Percentiles rank a stretch among this genome's conserved stretches.
Conservation (phyloP, 192 early-diverging fungal species). For the Coemansia sp. region DNA sequence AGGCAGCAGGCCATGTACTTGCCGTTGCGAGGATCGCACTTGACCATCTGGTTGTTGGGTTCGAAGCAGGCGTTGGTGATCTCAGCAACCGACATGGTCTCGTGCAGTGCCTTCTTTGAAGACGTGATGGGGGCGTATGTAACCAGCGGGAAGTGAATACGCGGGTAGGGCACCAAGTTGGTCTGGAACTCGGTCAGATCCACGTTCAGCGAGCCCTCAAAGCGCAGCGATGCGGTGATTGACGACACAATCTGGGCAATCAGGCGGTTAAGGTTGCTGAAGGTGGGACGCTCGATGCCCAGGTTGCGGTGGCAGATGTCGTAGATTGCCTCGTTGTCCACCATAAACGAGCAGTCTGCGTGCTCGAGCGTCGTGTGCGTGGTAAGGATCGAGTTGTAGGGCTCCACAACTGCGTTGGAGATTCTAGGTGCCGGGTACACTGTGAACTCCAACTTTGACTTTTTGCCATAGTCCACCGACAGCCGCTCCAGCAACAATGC, state of each 20-base stretch:
- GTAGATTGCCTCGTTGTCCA: slow-evolving; percentile 99
- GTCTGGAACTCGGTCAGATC: slow-evolving; percentile 99
- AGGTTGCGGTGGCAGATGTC: slow-evolving; percentile 98
- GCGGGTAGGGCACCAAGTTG: slow-evolving; percentile 99
- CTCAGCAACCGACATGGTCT: slow-evolving; percentile 91
- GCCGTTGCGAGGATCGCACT: slow-evolving; percentile 95
- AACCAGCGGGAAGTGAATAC: slow-evolving; percentile 98
- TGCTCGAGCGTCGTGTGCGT: slow-evolving; percentile 99
- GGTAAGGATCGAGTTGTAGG: slow-evolving; percentile 99
- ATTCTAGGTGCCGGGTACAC: slow-evolving; percentile 98
- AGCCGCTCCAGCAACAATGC: slow-evolving; percentile 96
- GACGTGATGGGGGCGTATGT: slow-evolving; percentile 96
- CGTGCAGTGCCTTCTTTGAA: slow-evolving; percentile 94
- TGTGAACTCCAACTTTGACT: slow-evolving; percentile 99
- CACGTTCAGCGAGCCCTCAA: slow-evolving; percentile 97
- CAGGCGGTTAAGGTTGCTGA: slow-evolving; percentile 95
- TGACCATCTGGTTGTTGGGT: slow-evolving; percentile 98
- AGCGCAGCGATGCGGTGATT: slow-evolving; percentile 98
- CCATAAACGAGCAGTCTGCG: slow-evolving; percentile 99
- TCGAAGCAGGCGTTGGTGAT: slow-evolving; percentile 98
- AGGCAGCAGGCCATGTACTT: slow-evolving; percentile 99
- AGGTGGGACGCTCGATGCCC: slow-evolving; percentile 94
- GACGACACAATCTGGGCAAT: slow-evolving; percentile 99
- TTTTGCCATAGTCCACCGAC: slow-evolving; percentile 99
- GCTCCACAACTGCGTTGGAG: slow-evolving; percentile 95